phyloP scores from a whole-genome alignment of 495 filamentous ascomycete species.

The Astrocystis sublimbata region DNA sequence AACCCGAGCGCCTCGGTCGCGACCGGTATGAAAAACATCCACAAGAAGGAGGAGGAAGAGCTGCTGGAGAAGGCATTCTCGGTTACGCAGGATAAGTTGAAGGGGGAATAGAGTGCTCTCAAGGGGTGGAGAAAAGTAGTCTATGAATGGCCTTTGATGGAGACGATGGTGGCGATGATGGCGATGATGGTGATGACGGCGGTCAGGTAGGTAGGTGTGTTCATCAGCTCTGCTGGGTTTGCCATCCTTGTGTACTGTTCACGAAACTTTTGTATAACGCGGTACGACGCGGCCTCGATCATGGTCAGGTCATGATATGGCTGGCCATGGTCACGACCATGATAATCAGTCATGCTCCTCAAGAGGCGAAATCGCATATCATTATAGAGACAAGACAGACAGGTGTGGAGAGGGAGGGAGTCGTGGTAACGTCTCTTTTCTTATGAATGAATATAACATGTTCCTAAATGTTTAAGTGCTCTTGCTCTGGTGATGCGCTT shows the following conservation, averaged over 20 bases:
- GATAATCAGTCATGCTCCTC: no score
- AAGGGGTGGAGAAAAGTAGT: not conserved
- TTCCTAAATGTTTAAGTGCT: no score
- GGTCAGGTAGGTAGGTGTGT: no score
- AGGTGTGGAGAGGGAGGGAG: no score
- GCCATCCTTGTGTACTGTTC: conserved; percentile 32
- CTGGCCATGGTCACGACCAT: no score
- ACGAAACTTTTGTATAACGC: conserved; percentile 37
- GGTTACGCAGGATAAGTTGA: conserved; percentile 66
- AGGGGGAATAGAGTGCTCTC: conserved; percentile 58
- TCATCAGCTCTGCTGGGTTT: conserved; percentile 20
- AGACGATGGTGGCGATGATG: not conserved
- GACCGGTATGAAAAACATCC: conserved; percentile 83
- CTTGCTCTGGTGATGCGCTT: no score
- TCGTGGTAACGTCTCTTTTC: no score
- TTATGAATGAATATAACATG: no score
- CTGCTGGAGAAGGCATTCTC: conserved; percentile 72
- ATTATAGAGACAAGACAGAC: no score
- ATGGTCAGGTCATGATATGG: conserved; percentile 11
- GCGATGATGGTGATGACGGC: no score
- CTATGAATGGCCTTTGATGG: no score
- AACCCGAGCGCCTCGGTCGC: conserved; percentile 88
- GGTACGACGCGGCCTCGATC: conserved; percentile 29
- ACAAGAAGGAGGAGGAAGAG: conserved; percentile 93
- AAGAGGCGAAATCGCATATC: no score